These are phyloP conservation scores for Trichocladium antarcticum DNA, from an alignment of 495 filamentous ascomycete genomes.

Conservation along the genomic window DNA sequence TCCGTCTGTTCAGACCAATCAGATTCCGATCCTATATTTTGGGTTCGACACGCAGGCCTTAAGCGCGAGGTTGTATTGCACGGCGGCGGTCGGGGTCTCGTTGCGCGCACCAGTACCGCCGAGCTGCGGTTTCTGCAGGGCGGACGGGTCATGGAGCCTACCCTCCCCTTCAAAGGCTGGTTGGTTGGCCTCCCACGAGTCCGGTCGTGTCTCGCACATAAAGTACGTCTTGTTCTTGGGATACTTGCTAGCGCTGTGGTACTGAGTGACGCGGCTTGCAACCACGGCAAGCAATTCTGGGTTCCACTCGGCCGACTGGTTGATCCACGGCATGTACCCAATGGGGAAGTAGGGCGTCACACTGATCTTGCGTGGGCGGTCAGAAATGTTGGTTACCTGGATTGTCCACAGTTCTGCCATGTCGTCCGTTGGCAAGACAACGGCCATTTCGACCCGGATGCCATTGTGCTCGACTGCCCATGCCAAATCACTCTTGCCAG, in stretches of 20 bases:
- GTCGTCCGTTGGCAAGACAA: conserved; percentile 41
- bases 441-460: conserved; percentile 43
- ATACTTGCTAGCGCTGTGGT: conserved; percentile 47
- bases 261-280: conserved; percentile 42
- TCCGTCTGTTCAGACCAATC: too few relatives aligned
- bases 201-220: conserved; percentile 40
- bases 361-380: conserved; percentile 35
- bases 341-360: conserved; percentile 47
- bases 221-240: conserved; percentile 50
- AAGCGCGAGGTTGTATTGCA: conserved; percentile 41
- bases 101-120: conserved; percentile 40
- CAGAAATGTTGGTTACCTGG: conserved; percentile 41
- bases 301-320: conserved; percentile 44
- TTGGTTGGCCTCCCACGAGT: conserved; percentile 43
- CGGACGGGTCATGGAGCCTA: conserved; percentile 41
- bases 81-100: conserved; percentile 43
- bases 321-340: conserved; percentile 53
- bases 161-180: conserved; percentile 46
- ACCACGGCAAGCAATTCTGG: conserved; percentile 38
- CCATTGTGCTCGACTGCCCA: conserved; percentile 43
- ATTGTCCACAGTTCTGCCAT: conserved; percentile 47
- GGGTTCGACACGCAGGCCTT: too few relatives aligned
- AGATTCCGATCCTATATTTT: too few relatives aligned
- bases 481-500: conserved; percentile 42
- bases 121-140: conserved; percentile 29